phyloP scores from a whole-genome alignment of 139 green algal genomes.

The Tetraselmis chui region DNA sequence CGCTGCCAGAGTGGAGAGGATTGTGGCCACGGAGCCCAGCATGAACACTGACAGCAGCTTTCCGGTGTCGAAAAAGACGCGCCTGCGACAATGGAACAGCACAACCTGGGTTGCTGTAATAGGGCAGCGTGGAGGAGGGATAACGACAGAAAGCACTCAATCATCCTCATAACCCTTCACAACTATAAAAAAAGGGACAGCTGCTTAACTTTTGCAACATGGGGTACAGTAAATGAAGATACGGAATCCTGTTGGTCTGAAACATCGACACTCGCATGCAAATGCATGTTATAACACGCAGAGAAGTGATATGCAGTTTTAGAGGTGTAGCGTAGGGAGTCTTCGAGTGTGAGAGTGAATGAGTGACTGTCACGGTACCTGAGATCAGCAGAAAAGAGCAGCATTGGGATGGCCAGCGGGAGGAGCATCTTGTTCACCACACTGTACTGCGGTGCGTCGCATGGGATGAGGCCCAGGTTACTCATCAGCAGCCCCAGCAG shows the following conservation, averaged over 20 bases:
- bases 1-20: slow-evolving; percentile 51
- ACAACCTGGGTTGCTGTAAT: no score
- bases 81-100: no score
- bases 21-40: slow-evolving; percentile 53
- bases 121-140: background rate
- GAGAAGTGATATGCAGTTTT: no score
- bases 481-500: slow-evolving; percentile 60
- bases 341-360: background rate
- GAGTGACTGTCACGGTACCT: slow-evolving; percentile 6
- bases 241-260: no score
- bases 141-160: background rate
- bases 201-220: no score
- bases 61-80: slow-evolving; percentile 66
- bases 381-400: slow-evolving; percentile 81
- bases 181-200: no score
- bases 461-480: slow-evolving; percentile 68
- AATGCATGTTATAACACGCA: no score
- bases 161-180: no score
- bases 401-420: slow-evolving; percentile 82
- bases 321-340: no score
- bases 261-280: no score
- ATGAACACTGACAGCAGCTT: slow-evolving; percentile 67
- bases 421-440: slow-evolving; percentile 79
- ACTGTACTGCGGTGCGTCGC: no score
- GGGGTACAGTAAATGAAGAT: no score